These are phyloP conservation scores for Moesziomyces sp. DNA, from an alignment of 1,284 basidiomycete species.

Conservation along the genomic window DNA sequence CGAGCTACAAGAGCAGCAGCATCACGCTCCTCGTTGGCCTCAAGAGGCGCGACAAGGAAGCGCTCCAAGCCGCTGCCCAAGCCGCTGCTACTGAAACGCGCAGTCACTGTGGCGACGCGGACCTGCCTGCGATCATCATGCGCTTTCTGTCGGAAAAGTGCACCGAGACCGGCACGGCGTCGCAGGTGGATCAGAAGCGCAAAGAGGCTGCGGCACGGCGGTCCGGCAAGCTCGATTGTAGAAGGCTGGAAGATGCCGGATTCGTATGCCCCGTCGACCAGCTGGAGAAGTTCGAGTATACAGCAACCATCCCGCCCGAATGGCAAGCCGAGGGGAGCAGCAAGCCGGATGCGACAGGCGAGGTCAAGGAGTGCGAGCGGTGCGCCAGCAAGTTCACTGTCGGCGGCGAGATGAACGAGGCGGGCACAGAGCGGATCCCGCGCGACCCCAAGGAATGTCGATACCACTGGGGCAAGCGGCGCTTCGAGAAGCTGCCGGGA, in stretches of 20 bases:
- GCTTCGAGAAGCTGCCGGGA: constrained; percentile 40
- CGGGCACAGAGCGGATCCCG: constrained; percentile 21
- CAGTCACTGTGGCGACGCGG: constrained; percentile 1
- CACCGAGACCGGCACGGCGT: constrained; percentile 51
- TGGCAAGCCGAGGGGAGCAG: constrained; percentile 46
- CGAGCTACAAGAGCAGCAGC: constrained; percentile 50
- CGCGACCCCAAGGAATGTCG: constrained; percentile 52
- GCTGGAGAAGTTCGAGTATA: constrained; percentile 51
- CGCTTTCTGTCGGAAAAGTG: constrained; percentile 22
- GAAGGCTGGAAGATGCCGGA: constrained; percentile 38
- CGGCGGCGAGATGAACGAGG: constrained; percentile 38
- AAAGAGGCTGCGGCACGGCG: constrained; percentile 13
- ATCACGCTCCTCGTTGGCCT: constrained; percentile 52
- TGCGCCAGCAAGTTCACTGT: constrained; percentile 57
- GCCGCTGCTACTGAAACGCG: constrained; percentile 18
- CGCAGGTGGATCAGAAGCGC: constrained; percentile 51
- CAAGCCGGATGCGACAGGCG: constrained; percentile 46
- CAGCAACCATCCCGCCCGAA: constrained; percentile 36
- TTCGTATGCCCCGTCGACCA: constrained; percentile 53
- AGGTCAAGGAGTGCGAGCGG: constrained; percentile 54
- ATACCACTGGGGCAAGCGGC: constrained; percentile 59
- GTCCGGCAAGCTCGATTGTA: constrained; percentile 36
- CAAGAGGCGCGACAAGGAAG: constrained; percentile 47
- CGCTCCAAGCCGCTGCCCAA: constrained; percentile 16
- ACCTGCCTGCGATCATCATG: constrained; percentile 15